phyloP scores from a whole-genome alignment of 1,284 basidiomycete species.

The Schizophyllum amplum region DNA sequence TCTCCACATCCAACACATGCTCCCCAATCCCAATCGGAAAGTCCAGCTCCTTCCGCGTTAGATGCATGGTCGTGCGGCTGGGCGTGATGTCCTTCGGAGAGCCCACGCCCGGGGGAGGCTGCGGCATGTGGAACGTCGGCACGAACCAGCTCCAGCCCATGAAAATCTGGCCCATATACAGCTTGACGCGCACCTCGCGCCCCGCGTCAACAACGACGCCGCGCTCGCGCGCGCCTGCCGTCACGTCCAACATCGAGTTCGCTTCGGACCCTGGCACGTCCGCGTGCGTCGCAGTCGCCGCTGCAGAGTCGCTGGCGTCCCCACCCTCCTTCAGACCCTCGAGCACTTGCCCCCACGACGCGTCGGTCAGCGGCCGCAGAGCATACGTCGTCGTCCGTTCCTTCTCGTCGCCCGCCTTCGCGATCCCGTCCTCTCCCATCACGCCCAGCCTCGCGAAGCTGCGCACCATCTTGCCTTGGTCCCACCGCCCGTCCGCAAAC shows the following conservation, averaged over 20 bases:
- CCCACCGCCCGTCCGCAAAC: slow-evolving; percentile 55
- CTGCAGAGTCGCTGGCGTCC: slow-evolving; percentile 12
- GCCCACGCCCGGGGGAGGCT: slow-evolving; percentile 26
- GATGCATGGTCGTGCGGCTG: slow-evolving; percentile 23
- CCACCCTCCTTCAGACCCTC: slow-evolving; percentile 21
- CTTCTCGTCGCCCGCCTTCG: slow-evolving; percentile 27
- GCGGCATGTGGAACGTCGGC: slow-evolving; percentile 70
- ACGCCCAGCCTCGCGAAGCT: slow-evolving; percentile 59
- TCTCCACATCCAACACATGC: slow-evolving; percentile 54
- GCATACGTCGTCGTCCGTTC: slow-evolving; percentile 34
- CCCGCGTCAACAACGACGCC: slow-evolving; percentile 59
- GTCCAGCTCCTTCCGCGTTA: slow-evolving; percentile 59
- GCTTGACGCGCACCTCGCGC: slow-evolving; percentile 70
- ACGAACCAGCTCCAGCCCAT: slow-evolving; percentile 83
- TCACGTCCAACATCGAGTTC: slow-evolving; percentile 33
- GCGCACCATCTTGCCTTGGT: slow-evolving; percentile 68
- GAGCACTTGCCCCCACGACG: slow-evolving; percentile 35
- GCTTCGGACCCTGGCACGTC: slow-evolving; percentile 31
- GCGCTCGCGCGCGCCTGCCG: slow-evolving; percentile 21
- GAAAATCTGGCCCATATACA: slow-evolving; percentile 70
- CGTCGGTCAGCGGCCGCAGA: slow-evolving; percentile 35
- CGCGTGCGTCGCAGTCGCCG: slow-evolving; percentile 13
- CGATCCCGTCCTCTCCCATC: slow-evolving; percentile 23
- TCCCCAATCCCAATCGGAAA: slow-evolving; percentile 69
- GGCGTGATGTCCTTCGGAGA: slow-evolving; percentile 9